Percentiles rank a stretch among this genome's conserved stretches.
These are phyloP conservation scores for Apiotrichum gracile DNA, from an alignment of 1,284 basidiomycete species.

Conservation along the genomic window DNA sequence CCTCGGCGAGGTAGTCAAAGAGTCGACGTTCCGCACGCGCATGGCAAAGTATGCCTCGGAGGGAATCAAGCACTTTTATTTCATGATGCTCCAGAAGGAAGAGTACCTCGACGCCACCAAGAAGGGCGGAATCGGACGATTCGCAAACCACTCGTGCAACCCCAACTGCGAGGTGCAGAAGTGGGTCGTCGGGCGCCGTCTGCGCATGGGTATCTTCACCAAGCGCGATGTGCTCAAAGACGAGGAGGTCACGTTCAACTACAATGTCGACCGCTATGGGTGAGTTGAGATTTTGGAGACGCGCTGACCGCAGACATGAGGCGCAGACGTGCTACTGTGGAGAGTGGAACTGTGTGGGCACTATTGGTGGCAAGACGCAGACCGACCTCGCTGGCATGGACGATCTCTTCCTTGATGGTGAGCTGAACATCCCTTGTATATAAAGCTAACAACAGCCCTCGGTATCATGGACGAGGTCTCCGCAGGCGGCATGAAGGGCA, in stretches of 20 bases:
- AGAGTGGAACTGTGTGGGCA: slow-evolving; percentile 91
- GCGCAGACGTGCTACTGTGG: slow-evolving; percentile 95
- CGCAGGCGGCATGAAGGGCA: slow-evolving; percentile 69
- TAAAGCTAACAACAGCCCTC: slow-evolving; percentile 62
- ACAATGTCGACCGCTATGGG: slow-evolving; percentile 99
- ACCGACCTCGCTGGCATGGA: slow-evolving; percentile 92
- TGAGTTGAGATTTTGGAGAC: slow-evolving; percentile 48
- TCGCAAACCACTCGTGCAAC: slow-evolving; percentile 96
- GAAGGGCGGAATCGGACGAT: slow-evolving; percentile 89
- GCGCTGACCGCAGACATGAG: slow-evolving; percentile 67
- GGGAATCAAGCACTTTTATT: slow-evolving; percentile 96
- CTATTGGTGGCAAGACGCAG: slow-evolving; percentile 96
- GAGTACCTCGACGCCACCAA: slow-evolving; percentile 99
- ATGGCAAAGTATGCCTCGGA: slow-evolving; percentile 92
- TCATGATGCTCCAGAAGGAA: slow-evolving; percentile 99
- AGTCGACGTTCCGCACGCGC: slow-evolving; percentile 79
- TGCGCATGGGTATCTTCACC: slow-evolving; percentile 98
- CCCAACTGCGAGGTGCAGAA: slow-evolving; percentile 99
- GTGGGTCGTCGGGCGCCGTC: slow-evolving; percentile 87
- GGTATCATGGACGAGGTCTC: slow-evolving; percentile 91
- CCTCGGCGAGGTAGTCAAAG: slow-evolving; percentile 90
- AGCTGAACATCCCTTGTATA: slow-evolving; percentile 20
- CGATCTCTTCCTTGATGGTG: slow-evolving; percentile 89
- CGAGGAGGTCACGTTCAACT: slow-evolving; percentile 98
- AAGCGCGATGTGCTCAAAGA: slow-evolving; percentile 71